Conservation (phyloP, 257 asterid genomes). For the Nicotiana paniculata region DNA sequence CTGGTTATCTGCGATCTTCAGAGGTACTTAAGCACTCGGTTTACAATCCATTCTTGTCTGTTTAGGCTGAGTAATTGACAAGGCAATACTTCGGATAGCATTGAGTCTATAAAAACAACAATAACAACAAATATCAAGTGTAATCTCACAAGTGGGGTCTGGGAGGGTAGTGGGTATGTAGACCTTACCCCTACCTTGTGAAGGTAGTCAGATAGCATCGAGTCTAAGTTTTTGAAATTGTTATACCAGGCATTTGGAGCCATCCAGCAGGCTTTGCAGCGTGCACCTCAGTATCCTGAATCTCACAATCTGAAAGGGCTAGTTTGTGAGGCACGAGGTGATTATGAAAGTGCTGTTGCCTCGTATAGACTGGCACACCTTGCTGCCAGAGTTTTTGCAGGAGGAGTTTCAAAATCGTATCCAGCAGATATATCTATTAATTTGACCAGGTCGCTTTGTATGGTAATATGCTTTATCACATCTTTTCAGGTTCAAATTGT, state of each 20-base stretch:
- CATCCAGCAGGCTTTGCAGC: conserved; percentile 81
- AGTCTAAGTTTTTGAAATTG: conserved; percentile 8
- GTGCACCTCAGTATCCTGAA: conserved; percentile 81
- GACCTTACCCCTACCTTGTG: too few relatives aligned
- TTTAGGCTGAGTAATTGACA: not conserved
- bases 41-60: not conserved
- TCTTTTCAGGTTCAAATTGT: not conserved
- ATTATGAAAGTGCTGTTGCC: conserved; percentile 64
- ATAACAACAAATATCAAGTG: too few relatives aligned
- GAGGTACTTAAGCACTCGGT: conserved; percentile 48
- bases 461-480: conserved; percentile 40
- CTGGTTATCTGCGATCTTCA: conserved; percentile 58
- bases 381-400: conserved; percentile 45
- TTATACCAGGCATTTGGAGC: conserved; percentile 74
- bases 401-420: conserved; percentile 37
- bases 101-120: not conserved
- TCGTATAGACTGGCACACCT: conserved; percentile 76
- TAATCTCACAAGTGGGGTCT: too few relatives aligned
- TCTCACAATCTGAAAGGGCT: conserved; percentile 91
- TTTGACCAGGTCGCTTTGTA: conserved; percentile 80
- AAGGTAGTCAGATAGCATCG: not conserved
- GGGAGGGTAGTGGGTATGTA: too few relatives aligned
- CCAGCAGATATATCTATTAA: conserved; percentile 57
- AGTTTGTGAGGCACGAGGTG: conserved; percentile 78
- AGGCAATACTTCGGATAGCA: conserved; percentile 7